These are phyloP conservation scores for Phytophthora kernoviae DNA, from an alignment of 352 stramenopile species.

Conservation along the genomic window DNA sequence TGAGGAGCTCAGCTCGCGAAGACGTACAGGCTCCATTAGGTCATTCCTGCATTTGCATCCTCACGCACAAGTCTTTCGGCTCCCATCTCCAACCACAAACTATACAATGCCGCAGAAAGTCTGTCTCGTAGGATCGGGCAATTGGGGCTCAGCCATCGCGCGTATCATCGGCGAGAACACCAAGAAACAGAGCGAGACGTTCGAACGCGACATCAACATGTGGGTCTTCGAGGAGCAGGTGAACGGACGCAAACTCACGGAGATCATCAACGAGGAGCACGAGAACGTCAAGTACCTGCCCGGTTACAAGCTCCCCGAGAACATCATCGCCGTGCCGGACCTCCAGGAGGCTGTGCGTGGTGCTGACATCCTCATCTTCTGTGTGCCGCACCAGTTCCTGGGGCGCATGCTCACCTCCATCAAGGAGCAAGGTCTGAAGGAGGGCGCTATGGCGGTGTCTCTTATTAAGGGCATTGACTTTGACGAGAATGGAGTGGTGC, in stretches of 20 bases:
- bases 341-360: constrained; percentile 88
- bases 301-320: constrained; percentile 91
- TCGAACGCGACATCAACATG: constrained; percentile 94
- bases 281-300: constrained; percentile 97
- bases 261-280: constrained; percentile 96
- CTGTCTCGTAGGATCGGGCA: constrained; percentile 79
- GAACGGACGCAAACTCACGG: constrained; percentile 90
- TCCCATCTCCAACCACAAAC: constrained; percentile 3
- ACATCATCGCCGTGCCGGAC: constrained; percentile 94
- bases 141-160: constrained; percentile 85
- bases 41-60: constrained; percentile 34
- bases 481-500: constrained; percentile 77
- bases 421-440: constrained; percentile 74
- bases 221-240: constrained; percentile 96
- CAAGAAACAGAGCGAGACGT: constrained; percentile 54
- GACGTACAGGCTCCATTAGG: neutral
- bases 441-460: constrained; percentile 82
- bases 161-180: constrained; percentile 87
- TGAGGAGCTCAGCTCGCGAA: no score
- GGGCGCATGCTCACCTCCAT: constrained; percentile 90
- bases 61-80: constrained; percentile 10
- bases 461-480: constrained; percentile 94
- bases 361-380: constrained; percentile 96
- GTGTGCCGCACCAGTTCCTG: constrained; percentile 96
- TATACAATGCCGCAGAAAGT: constrained; percentile 63